Evolutionary conservation across 352 stramenopile genomes (phyloP).

Genomic region (Globisporangium apiculatum): DNA sequence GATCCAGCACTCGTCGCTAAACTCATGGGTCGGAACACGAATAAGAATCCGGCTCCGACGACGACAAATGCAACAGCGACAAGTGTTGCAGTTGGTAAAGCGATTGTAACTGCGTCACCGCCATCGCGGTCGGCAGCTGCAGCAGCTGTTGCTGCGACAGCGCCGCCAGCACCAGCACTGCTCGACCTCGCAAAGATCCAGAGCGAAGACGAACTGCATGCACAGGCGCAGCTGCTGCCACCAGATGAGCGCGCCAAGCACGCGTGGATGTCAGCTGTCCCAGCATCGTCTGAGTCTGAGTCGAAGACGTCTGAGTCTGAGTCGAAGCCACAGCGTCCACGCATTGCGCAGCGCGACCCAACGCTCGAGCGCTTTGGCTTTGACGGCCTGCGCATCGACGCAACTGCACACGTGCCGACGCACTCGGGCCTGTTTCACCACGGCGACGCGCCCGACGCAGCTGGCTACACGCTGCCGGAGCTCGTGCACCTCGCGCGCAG

Average conservation of each 20-base stretch:
- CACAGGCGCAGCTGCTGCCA: constrained; percentile 34
- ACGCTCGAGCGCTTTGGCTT: constrained; percentile 70
- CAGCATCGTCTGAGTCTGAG: too few species aligned
- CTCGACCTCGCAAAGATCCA: constrained; percentile 47
- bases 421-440: constrained; percentile 79
- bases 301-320: too few species aligned
- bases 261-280: constrained; percentile 43
- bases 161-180: not conserved
- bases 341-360: constrained; percentile 15
- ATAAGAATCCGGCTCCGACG: constrained; percentile 7
- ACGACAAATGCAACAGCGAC: not conserved
- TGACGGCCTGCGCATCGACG: constrained; percentile 30
- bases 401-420: constrained; percentile 15
- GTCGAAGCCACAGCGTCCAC: constrained; percentile 1
- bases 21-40: constrained; percentile 31
- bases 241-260: constrained; percentile 70
- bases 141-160: not conserved
- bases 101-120: constrained; percentile 3
- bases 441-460: constrained; percentile 57
- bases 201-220: constrained; percentile 56
- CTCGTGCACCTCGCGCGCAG: constrained; percentile 66
- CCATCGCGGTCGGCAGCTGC: not conserved
- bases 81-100: constrained; percentile 4
- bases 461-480: constrained; percentile 70
- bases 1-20: constrained; percentile 63